Conservation (phyloP, 2,329 filamentous ascomycete species). For the Apiospora malaysiana region DNA sequence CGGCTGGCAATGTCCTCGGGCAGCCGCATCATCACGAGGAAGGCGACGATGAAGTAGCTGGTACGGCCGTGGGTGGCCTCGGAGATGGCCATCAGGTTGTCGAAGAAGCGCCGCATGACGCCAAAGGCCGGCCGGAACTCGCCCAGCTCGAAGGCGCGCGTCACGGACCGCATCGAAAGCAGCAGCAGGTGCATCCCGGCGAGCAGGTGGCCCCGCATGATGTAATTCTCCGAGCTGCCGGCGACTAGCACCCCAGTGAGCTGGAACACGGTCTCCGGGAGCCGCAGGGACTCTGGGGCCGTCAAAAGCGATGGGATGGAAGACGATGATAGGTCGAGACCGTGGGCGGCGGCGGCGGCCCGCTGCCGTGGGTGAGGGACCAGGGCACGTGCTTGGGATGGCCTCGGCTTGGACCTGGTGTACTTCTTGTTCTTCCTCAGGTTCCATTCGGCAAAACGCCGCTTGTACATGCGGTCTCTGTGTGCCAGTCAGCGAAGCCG, state of each 20-base stretch:
- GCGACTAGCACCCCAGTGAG: neutral
- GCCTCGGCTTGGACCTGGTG: neutral
- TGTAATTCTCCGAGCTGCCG: neutral
- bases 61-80: neutral
- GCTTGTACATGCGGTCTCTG: neutral
- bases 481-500: neutral
- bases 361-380: neutral
- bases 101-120: neutral
- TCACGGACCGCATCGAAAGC: neutral
- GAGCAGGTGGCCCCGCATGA: neutral
- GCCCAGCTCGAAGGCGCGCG: neutral
- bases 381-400: neutral
- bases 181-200: neutral
- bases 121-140: neutral
- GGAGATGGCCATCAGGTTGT: neutral
- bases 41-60: neutral
- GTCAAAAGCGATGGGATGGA: neutral
- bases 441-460: neutral
- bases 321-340: too few relatives aligned
- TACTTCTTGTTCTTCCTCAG: slow-evolving; percentile 3
- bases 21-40: neutral
- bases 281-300: neutral
- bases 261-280: neutral
- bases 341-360: neutral
- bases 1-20: neutral